Evolutionary conservation across 768 basidiomycete species (phyloP), one percentile per base, ranked within the genome.

Genomic region (Suillus weaverae): DNA sequence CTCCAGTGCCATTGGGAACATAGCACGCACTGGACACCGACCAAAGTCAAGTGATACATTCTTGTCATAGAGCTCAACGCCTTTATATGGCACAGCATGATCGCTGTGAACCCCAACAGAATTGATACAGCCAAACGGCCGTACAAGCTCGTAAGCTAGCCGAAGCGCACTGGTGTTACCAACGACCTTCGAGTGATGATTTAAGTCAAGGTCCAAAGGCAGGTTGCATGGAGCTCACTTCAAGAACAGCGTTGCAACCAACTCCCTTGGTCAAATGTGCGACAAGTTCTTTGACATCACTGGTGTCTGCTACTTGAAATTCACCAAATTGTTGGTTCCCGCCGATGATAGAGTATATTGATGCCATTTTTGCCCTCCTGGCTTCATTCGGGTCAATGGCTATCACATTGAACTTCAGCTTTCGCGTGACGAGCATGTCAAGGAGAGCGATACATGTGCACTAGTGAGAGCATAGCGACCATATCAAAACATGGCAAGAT

Each of bases 31-130:
- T 18, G 91, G 92, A 68, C 91, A 93, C 10, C 91, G 85, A 10
- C 92, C 92, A 72, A 93, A 94, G 70, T 91, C 88, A 32, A 92
- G 79, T 1, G 89, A 90, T 8, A 92, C 83, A 73, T 93, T 94
- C 77, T 91, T 91, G 80, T 88, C 80, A 75, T 93, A 94, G 63
- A 88, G 71, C 50, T 88, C 79, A 7, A 72, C 70, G 26, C 84
- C 82, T 13, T 82, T 85, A 68, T 88, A 85, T 2, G 89, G 88
- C 44, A 90, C 68, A 26, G 74, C 80, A 1, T 77, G 77, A 57
- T 75, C 80, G 62, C 86, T 83, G 64, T 92, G 90, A 11, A 90
- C 89, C 9, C 91, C 90, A 4, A 93, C 90, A 8, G 90, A 91
- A 38, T 82, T 81, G 67, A 92, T 88, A 36, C 85, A 85, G 10